Conservation (phyloP, 306 rosid genomes). For the Fragaria iinumae region DNA sequence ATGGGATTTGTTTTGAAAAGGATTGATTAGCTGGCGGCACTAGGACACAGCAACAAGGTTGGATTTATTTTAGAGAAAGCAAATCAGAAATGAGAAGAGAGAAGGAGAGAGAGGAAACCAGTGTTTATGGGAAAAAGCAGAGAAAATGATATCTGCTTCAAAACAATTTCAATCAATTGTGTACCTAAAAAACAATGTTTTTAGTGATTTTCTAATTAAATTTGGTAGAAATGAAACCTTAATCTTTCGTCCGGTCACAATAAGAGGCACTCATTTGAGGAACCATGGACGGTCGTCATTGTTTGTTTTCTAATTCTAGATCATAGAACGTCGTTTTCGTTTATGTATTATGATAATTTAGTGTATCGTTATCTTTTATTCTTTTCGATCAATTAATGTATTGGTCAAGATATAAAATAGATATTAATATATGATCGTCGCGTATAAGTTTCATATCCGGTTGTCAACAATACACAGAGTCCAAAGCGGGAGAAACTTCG, state of each 20-base stretch:
- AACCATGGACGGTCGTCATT: rapidly evolving
- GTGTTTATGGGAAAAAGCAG: background rate
- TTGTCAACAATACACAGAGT: no score
- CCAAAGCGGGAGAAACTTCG: no score
- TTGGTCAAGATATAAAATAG: no score
- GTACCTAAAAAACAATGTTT: background rate
- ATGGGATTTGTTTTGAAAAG: background rate
- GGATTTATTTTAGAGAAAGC: background rate
- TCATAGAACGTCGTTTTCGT: no score
- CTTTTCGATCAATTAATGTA: no score
- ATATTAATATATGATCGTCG: no score
- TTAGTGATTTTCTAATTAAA: background rate
- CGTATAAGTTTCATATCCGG: no score
- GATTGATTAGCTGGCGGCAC: conserved; percentile 2
- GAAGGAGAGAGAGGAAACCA: background rate
- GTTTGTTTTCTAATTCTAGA: no score
- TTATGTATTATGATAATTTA: no score
- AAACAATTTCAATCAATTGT: background rate
- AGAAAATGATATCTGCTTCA: background rate
- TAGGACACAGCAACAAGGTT: background rate
- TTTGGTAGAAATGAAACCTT: background rate
- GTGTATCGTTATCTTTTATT: no score
- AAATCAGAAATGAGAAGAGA: background rate
- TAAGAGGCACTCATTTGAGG: no score
- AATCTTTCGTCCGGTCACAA: background rate